Evolutionary conservation across 352 stramenopile genomes (phyloP), one percentile per base, ranked within the genome.

Genomic region (Globisporangium ultimum): DNA sequence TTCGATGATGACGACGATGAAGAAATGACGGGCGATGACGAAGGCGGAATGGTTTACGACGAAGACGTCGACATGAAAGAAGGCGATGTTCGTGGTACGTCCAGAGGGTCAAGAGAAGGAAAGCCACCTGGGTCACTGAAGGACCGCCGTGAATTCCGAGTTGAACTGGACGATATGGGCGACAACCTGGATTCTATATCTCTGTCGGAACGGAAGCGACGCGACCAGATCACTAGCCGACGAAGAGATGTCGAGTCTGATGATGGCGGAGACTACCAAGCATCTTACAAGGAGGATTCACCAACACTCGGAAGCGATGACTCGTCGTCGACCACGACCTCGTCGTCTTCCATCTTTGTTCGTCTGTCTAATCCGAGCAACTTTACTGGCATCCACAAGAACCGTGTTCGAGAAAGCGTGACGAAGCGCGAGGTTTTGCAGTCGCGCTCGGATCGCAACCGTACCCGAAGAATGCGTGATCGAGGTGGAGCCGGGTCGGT

Each of bases 311-410:
- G 73, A 2, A 91, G 81, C 48, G 84, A 90, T 36, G 84, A 91
- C 48, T 87, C 79, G 20, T 78, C 72, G 0, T 76, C 80, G 0
- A 72, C 70, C 1, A 62, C 60, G 6, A 55, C 60, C 7, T 67
- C 70, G 11, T 69, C 68, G 7, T 68, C 72, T 13, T 91, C 80
- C 0, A 95, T 95, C 36, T 95, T 95, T 50, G 88, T 83, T 14
- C 76, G 87, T n/a, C 71, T 95, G 6, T 88, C 87, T 0, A 94
- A 95, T 41, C 87, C 87, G 45, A 93, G 68, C 28, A 95, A 93
- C 55, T 95, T 95, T 40, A 95, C 87, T 18, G 87, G 87, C 17
- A 95, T 93, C 57, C 87, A 95, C 76, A 93, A 93, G 67, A 91
- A 93, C 48, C 84, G 87, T 5, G 78, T 89, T 36, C 67, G 76